phyloP scores from a whole-genome alignment of 768 basidiomycete genomes.

The Tricholoma terreum region DNA sequence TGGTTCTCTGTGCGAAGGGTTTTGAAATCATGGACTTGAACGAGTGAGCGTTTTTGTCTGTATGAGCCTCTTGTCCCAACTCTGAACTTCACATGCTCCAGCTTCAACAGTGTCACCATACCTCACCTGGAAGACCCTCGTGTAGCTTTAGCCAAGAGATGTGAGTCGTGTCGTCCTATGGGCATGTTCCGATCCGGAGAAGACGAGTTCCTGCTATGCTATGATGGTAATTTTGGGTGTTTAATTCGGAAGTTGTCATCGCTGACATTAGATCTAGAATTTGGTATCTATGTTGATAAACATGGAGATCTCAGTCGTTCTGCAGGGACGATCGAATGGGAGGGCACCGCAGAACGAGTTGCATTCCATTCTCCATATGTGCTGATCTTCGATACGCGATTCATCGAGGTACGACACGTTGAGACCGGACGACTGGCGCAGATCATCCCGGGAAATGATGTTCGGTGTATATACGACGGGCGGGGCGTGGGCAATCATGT shows the following conservation, averaged over 20 bases:
- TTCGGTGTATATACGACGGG: conserved; percentile 91
- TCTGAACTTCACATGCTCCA: conserved; percentile 23
- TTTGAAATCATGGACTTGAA: conserved; percentile 98
- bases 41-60: conserved; percentile 53
- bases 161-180: conserved; percentile 82
- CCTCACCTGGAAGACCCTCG: conserved; percentile 72
- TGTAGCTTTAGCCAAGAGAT: conserved; percentile 75
- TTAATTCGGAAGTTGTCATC: background rate
- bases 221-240: conserved; percentile 68
- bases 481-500: conserved; percentile 56
- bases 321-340: conserved; percentile 87
- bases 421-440: conserved; percentile 79
- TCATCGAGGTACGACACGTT: conserved; percentile 90
- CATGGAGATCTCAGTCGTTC: conserved; percentile 85
- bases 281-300: conserved; percentile 91
- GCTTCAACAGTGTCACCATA: conserved; percentile 87
- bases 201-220: conserved; percentile 91
- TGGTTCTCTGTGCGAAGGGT: conserved; percentile 88
- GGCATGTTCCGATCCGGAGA: conserved; percentile 94
- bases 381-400: conserved; percentile 84
- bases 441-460: conserved; percentile 80
- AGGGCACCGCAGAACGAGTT: conserved; percentile 85
- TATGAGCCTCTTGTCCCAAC: background rate
- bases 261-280: conserved; percentile 49
- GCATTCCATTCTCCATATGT: conserved; percentile 91